These are phyloP conservation scores for Vaccinium vitisidaea DNA, from an alignment of 148 eudicot species.

Conservation along the genomic window DNA sequence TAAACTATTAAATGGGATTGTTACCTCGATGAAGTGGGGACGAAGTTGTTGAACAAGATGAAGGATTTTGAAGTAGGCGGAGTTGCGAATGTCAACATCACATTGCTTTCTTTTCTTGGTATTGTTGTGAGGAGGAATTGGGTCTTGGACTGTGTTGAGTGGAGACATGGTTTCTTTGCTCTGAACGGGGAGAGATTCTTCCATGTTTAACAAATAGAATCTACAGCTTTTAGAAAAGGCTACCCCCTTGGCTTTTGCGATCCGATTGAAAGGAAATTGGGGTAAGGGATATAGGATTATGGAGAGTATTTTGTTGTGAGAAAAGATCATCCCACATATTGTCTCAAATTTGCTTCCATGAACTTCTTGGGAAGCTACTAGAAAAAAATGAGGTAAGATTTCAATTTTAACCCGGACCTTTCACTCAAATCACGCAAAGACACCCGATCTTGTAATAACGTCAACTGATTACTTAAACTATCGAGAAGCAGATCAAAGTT, in stretches of 20 bases:
- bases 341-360: too few relatives aligned
- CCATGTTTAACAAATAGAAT: not conserved
- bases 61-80: conserved; percentile 22
- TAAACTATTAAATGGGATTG: not conserved
- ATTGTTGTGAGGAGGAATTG: not conserved
- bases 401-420: too few relatives aligned
- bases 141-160: not conserved
- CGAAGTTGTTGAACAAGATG: conserved; percentile 19
- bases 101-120: not conserved
- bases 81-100: conserved; percentile 16
- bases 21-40: conserved; percentile 19
- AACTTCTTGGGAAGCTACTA: too few relatives aligned
- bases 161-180: not conserved
- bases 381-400: too few relatives aligned
- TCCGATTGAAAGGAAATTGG: not conserved
- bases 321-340: too few relatives aligned
- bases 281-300: not conserved
- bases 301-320: too few relatives aligned
- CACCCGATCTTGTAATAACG: too few relatives aligned
- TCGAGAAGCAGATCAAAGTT: too few relatives aligned
- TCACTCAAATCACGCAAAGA: too few relatives aligned
- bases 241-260: not conserved
- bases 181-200: not conserved
- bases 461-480: too few relatives aligned
- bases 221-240: too few relatives aligned